Evolutionary conservation across 2,329 filamentous ascomycete genomes (phyloP), one percentile per base, ranked within the genome.

Genomic region (Fusarium ambrosium): DNA sequence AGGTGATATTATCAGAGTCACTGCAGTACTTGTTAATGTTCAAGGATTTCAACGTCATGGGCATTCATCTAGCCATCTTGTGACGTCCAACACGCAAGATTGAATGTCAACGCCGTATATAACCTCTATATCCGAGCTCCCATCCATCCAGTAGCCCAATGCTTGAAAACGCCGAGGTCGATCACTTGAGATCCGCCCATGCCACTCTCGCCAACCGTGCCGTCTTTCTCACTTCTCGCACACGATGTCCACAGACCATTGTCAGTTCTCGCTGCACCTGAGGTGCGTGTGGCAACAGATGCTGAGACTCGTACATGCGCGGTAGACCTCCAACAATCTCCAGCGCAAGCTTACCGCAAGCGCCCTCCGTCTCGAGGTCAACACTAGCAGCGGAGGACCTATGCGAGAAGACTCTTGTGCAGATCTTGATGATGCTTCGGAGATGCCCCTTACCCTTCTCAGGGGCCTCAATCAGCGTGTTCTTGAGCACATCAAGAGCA

Each of bases 171-270:
- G 61, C 43, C 53, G 29, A 13, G 18, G 29, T 63, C 43, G 53
- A 13, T 79, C 67, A 81, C 62, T 80, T 83, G 62, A 84, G 70
- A 36, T 82, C 80, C n/a, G 81, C 81, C 89, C 89, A 91, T 8
- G 84, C 85, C 61, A 82, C 82, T 64, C 88, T 84, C 5, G 89
- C 88, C 68, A 80, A 74, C 62, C 88, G 83, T 20, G 89, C 89
- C 56, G 82, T 83, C 65, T 83, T 86, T 56, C 89, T 84, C 53
- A 90, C 84, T 69, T 89, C 88, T 53, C 89, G 83, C 10, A 89
- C 86, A 7, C 82, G 79, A 72, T 91, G 88, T 2, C 89, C 89
- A 60, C 88, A 89, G 1, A 88, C 88, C 10, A 82, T 75, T 2
- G 86, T 85, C 69, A 91, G 76, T 62, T 88, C 84, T 5, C 86